phyloP scores from a whole-genome alignment of 2,329 filamentous ascomycete species.

The Chrysoporthe puriensis region DNA sequence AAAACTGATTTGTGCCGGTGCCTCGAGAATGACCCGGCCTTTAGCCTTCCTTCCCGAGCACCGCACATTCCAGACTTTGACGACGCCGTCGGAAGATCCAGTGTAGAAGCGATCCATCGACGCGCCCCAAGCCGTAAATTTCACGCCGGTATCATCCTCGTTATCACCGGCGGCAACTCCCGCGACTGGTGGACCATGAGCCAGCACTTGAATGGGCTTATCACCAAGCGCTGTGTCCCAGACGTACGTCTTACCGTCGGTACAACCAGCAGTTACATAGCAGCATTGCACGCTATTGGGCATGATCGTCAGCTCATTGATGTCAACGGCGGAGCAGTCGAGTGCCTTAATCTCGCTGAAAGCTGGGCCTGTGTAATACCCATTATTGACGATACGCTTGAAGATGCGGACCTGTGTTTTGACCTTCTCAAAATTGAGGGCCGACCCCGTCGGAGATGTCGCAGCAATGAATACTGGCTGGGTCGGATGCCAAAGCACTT shows the following conservation, averaged over 20 bases:
- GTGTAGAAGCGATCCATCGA: conserved; percentile 63
- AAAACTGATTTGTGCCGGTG: conserved; percentile 59
- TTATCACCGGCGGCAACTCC: conserved; percentile 22
- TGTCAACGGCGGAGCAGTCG: conserved; percentile 62
- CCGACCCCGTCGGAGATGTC: conserved; percentile 56
- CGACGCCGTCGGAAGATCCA: conserved; percentile 63
- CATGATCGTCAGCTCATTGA: conserved; percentile 64
- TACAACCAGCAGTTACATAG: conserved; percentile 65
- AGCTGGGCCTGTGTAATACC: conserved; percentile 34
- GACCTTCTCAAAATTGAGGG: conserved; percentile 45
- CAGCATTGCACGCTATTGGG: conserved; percentile 54
- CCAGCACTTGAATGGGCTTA: conserved; percentile 57
- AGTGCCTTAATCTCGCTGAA: conserved; percentile 56
- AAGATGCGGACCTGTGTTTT: conserved; percentile 64
- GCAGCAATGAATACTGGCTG: conserved; percentile 59
- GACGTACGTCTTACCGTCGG: conserved; percentile 64
- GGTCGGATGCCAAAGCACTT: conserved; percentile 65
- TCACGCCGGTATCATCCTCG: conserved; percentile 62
- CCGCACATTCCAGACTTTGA: conserved; percentile 67
- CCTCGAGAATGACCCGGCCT: conserved; percentile 57
- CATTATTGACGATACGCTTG: conserved; percentile 34
- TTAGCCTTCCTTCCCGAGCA: conserved; percentile 44
- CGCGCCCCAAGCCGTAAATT: conserved; percentile 65
- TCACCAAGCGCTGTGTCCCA: conserved; percentile 65
- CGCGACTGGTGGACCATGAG: conserved; percentile 47